phyloP scores from a whole-genome alignment of 257 asterid species.

The Solanum lycopersicoides region DNA sequence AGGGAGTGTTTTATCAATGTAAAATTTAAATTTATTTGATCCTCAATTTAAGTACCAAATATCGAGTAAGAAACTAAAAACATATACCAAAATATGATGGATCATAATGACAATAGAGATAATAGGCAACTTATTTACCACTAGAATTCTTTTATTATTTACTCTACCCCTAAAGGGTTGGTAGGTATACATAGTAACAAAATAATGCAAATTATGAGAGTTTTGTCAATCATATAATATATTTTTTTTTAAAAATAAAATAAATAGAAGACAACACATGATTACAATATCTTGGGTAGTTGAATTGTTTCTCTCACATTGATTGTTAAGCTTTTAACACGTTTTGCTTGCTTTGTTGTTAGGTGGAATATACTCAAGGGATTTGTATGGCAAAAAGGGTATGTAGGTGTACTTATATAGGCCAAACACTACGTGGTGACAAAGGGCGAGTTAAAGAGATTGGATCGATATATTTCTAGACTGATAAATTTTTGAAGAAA shows the following conservation, averaged over 20 bases:
- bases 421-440: not conserved
- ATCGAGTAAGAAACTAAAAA: not conserved
- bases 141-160: not conserved
- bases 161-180: not conserved
- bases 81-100: not conserved
- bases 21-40: no score
- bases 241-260: not conserved
- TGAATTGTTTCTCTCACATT: not conserved
- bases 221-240: not conserved
- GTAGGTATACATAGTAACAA: not conserved
- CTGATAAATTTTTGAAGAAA: not conserved
- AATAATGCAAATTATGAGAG: not conserved
- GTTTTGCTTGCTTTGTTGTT: not conserved
- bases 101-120: not conserved
- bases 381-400: not conserved
- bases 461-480: not conserved
- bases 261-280: not conserved
- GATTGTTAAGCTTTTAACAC: not conserved
- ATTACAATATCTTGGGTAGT: not conserved
- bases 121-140: not conserved
- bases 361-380: not conserved
- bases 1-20: fast-evolving
- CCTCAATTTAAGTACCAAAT: no score
- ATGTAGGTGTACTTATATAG: not conserved
- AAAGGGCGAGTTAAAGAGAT: not conserved